Base-by-base conservation (phyloP, 257 asterid genomes). In the Solanum sejunctum region DNA sequence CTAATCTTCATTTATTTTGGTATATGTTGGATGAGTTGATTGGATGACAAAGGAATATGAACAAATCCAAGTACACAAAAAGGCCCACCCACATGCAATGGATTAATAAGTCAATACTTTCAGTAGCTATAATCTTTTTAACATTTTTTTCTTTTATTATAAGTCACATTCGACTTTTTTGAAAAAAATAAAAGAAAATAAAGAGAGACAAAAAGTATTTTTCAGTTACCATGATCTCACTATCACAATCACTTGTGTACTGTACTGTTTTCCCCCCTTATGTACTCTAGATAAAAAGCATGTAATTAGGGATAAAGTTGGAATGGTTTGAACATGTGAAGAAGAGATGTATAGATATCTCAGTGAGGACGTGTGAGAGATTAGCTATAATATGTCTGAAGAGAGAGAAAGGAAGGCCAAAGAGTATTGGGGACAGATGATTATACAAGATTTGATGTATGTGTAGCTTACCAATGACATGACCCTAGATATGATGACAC, bases 21-120 rank as follows among this genome's bases (percentile, higher is more conserved):
- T 45, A 23, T 4, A 18, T 15, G 10, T 15, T 64, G 2, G 60
- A 83, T 79, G 77, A 10, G 36, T 45, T 21, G 47, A 69, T 23
- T 49, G 60, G n/a, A 75, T 67, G 87, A 88, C 78, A 85, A 88
- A 87, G 75, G 80, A 54, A 87, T 89, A 83, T 88, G 84, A 72
- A 84, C 20, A 71, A 26, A 70, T 85, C 41, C 81, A 75, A 58
- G 80, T 81, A 18, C 8, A 73, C 63, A 71, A 64, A 64, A 64
- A 88, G 88, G 23, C 92, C 92, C 90, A 89, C 93, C 63, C 92
- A 91, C 93, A 91, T 91, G 93, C 86, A 60, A 61, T 4, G 67
- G 75, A 58, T 77, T 51, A 87, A 66, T 75, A 77, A 69, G 75
- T 85, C 64, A 57, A 7, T 52, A 71, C 9, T 32, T 41, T 71